Conservation (phyloP, 345 rosid genomes). For the Moricandia moricandioides region DNA sequence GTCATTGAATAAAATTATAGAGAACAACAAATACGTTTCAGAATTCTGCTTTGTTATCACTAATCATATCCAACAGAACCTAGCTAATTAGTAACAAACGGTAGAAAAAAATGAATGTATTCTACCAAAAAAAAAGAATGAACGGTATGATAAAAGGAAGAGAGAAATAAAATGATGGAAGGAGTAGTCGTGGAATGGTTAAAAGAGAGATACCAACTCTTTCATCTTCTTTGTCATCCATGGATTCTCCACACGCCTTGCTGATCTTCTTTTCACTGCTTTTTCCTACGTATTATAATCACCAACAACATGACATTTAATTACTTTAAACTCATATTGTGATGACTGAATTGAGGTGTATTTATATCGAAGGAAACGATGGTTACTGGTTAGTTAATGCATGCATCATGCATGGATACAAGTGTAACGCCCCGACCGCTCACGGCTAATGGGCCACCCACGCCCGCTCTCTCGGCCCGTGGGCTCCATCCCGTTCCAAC, state of each 20-base stretch:
- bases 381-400: neutral
- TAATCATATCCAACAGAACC: too few relatives aligned
- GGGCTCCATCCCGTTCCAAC: too few relatives aligned
- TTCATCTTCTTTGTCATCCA: conserved; percentile 27
- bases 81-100: conserved; percentile 8
- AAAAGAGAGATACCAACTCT: conserved; percentile 32
- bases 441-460: too few relatives aligned
- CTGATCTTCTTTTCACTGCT: conserved; percentile 13
- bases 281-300: neutral
- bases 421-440: too few relatives aligned
- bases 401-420: neutral
- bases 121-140: too few relatives aligned
- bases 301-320: neutral
- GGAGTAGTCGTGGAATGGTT: conserved; percentile 32
- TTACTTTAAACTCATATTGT: neutral
- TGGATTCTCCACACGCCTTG: conserved; percentile 33
- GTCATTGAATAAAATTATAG: too few relatives aligned
- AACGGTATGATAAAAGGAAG: neutral
- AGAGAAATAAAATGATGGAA: neutral
- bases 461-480: too few relatives aligned
- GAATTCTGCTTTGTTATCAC: too few relatives aligned
- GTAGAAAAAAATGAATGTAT: neutral
- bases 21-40: too few relatives aligned
- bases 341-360: neutral
- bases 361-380: neutral